Base-by-base conservation (phyloP, 108 stramenopile genomes). In the Cyclotella choctawhatcheeana region DNA sequence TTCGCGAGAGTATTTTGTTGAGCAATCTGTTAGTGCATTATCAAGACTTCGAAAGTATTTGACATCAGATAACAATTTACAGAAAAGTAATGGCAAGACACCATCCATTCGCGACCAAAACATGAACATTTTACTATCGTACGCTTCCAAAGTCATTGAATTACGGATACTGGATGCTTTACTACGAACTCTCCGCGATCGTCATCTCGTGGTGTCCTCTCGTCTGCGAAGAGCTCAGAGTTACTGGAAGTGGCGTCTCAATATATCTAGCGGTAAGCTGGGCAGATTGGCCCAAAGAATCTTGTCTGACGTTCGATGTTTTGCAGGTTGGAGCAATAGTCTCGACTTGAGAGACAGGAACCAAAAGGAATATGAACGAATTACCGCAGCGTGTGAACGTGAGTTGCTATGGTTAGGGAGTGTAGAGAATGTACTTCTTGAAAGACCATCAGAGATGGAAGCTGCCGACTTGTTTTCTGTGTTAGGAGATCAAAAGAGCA, bases 121-220 rank as follows among this genome's bases (percentile, higher is more conserved):
- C 18, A 61, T 72, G n/a, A 13, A 62, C 0, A 43, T 72, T 31
- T 44, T 79, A 4, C 59, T 79, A 18, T 31, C 32, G 34, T 44
- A 67, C 43, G 67, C 77, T 6, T 67, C 77, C 1, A 79, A 79
- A 59, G 32, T 79, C 7, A 72, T 79, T 37, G 89, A 93, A 60
- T 59, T 88, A 8, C 74, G 88, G 2, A 62, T 77, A 0, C 43
- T 88, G 43, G 92, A 93, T 71, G 81, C 86, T 18, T 58, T 89
- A 20, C 51, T 93, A 8, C 86, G 92, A 0, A 79, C 81, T 6
- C 64, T 80, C 25, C 86, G 92, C 17, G 88, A 93, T 67, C 86
- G 92, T 2, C 81, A 90, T 22, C 55, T 93, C 10, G 69, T 71
- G 3, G 82, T 87, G 1, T 74, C 85, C 0, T 75, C 74, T 59